phyloP scores from a whole-genome alignment of 768 basidiomycete genomes.

The Inosperma sp. region DNA sequence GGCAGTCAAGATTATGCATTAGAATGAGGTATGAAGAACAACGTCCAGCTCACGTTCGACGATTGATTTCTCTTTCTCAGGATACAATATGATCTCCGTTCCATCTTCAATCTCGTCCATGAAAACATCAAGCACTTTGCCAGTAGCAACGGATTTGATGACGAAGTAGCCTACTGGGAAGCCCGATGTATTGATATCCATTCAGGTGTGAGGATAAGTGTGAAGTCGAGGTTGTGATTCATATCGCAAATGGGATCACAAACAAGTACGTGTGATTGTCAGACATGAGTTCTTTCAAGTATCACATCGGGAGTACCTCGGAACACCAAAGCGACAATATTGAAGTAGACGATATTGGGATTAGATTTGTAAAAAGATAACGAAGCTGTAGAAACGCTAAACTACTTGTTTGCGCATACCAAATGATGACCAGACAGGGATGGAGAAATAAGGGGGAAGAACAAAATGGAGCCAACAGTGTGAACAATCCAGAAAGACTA shows the following conservation, averaged over 20 bases:
- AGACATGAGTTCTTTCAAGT: no score
- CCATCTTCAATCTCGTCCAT: conserved; percentile 54
- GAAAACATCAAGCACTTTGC: conserved; percentile 55
- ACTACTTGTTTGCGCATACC: neutral
- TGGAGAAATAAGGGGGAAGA: neutral
- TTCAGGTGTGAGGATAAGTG: conserved; percentile 14
- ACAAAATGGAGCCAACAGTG: neutral
- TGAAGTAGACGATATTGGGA: neutral
- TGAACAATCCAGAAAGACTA: conserved; percentile 4
- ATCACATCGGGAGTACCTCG: no score
- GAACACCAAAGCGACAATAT: no score
- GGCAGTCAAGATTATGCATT: neutral
- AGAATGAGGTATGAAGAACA: neutral
- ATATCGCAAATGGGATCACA: neutral
- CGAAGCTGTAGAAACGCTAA: conserved; percentile 1
- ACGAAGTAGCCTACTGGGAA: conserved; percentile 61
- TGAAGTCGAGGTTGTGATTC: neutral
- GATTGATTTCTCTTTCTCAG: conserved; percentile 68
- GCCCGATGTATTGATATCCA: conserved; percentile 31
- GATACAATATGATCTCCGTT: conserved; percentile 59
- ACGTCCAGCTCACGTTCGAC: conserved; percentile 61
- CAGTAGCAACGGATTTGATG: conserved; percentile 49
- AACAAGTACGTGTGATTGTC: no score
- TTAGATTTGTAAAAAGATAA: conserved; percentile 1
- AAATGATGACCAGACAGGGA: conserved; percentile 7